Conservation (phyloP, 306 rosid species). For the Cotoneaster glaucophyllus region DNA sequence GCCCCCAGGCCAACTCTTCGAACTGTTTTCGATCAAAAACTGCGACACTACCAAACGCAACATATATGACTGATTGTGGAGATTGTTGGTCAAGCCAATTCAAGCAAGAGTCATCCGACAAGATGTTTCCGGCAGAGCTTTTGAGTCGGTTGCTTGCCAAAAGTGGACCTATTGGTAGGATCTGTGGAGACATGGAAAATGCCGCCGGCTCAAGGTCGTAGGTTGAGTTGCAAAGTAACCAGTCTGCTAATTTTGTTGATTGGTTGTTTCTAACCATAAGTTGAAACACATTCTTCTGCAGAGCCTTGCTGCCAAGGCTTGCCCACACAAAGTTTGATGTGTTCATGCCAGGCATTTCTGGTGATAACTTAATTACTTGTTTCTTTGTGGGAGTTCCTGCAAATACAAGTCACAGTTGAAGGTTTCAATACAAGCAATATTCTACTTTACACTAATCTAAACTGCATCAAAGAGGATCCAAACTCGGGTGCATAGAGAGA, state of each 20-base stretch:
- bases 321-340: slow-evolving; percentile 50
- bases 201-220: not conserved
- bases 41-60: not conserved
- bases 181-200: not conserved
- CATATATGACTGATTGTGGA: not conserved
- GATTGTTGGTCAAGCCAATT: not conserved
- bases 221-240: not conserved
- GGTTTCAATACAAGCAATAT: too few species aligned
- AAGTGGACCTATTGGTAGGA: not conserved
- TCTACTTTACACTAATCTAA: too few species aligned
- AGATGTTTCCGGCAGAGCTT: not conserved
- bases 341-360: slow-evolving; percentile 38
- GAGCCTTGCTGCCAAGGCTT: slow-evolving; percentile 30
- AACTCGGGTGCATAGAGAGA: too few species aligned
- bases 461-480: too few species aligned
- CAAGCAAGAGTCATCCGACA: not conserved
- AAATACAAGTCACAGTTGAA: not conserved
- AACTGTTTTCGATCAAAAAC: not conserved
- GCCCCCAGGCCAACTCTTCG: not conserved
- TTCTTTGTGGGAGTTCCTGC: slow-evolving; percentile 14
- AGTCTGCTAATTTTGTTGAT: not conserved
- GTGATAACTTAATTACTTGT: slow-evolving; percentile 9
- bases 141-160: not conserved
- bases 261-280: slow-evolving; percentile 25
- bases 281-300: slow-evolving; percentile 48